phyloP scores from a whole-genome alignment of 306 rosid species.

The Arachis stenosperma region DNA sequence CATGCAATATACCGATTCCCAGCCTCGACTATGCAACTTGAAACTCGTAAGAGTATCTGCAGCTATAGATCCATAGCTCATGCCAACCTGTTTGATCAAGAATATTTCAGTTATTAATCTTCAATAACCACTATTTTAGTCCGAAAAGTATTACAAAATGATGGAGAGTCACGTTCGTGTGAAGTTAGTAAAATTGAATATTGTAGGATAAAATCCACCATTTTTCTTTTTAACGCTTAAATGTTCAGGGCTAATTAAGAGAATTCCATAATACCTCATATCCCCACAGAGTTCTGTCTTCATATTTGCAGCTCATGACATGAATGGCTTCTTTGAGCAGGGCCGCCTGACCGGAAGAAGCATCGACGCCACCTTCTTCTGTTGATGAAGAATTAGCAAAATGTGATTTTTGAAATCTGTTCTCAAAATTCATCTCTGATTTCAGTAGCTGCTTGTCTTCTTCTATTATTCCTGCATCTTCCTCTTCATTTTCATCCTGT shows the following conservation, averaged over 20 bases:
- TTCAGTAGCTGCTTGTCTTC: conserved; percentile 72
- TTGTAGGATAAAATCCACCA: too few relatives aligned
- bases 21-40: conserved; percentile 89
- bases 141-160: too few relatives aligned
- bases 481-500: conserved; percentile 73
- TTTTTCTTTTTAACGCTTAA: too few relatives aligned
- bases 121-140: too few relatives aligned
- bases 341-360: conserved; percentile 77
- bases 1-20: conserved; percentile 95
- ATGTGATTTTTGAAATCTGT: conserved; percentile 75
- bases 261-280: conserved; percentile 59
- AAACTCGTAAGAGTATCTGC: conserved; percentile 82
- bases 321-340: conserved; percentile 94
- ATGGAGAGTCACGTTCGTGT: too few relatives aligned
- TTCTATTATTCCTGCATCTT: conserved; percentile 57
- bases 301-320: conserved; percentile 83
- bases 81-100: conserved; percentile 64
- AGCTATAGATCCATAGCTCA: conserved; percentile 92
- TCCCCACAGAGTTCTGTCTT: conserved; percentile 97
- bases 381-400: conserved; percentile 78
- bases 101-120: conserved; percentile 25
- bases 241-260: not conserved
- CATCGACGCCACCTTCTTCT: conserved; percentile 84
- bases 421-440: conserved; percentile 76
- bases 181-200: too few relatives aligned